Conservation (phyloP, 2,329 filamentous ascomycete species). For the Cytospora leucostoma region DNA sequence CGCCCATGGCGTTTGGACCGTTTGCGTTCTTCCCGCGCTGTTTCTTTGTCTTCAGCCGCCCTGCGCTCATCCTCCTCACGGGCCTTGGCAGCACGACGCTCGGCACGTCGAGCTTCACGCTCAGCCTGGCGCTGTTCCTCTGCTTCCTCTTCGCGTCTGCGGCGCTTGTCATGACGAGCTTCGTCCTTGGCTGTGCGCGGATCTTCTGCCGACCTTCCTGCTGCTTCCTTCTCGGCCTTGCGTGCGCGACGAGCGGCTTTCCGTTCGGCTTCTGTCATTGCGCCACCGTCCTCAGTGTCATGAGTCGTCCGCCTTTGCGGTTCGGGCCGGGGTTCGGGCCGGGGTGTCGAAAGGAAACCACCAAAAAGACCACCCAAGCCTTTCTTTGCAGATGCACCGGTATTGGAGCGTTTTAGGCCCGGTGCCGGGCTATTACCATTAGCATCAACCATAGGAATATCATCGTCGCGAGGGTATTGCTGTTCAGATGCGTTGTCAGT, state of each 20-base stretch:
- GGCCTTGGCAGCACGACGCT: conserved; percentile 51
- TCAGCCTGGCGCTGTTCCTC: conserved; percentile 58
- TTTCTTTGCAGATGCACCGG: conserved; percentile 57
- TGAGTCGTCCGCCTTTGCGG: conserved; percentile 53
- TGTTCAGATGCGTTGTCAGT: conserved; percentile 53
- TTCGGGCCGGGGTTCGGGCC: conserved; percentile 46
- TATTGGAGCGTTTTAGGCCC: conserved; percentile 59
- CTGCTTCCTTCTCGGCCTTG: conserved; percentile 50
- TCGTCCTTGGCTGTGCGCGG: conserved; percentile 59
- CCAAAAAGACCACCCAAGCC: conserved; percentile 64
- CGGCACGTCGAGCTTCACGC: conserved; percentile 59
- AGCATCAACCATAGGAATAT: conserved; percentile 59
- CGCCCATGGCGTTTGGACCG: conserved; percentile 39
- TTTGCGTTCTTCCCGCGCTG: conserved; percentile 39
- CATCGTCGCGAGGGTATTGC: conserved; percentile 63
- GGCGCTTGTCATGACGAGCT: conserved; percentile 55
- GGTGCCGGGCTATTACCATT: conserved; percentile 51
- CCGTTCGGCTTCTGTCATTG: conserved; percentile 57
- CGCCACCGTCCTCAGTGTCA: conserved; percentile 56
- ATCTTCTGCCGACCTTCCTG: conserved; percentile 54
- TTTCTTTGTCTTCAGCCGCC: conserved; percentile 45
- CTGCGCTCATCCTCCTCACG: conserved; percentile 53
- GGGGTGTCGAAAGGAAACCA: conserved; percentile 53
- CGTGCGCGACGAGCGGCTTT: conserved; percentile 63
- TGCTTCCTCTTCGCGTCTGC: conserved; percentile 57